Evolutionary conservation across 352 stramenopile species (phyloP), one percentile per base, ranked within the genome.

Genomic region (Globisporangium ultimum): DNA sequence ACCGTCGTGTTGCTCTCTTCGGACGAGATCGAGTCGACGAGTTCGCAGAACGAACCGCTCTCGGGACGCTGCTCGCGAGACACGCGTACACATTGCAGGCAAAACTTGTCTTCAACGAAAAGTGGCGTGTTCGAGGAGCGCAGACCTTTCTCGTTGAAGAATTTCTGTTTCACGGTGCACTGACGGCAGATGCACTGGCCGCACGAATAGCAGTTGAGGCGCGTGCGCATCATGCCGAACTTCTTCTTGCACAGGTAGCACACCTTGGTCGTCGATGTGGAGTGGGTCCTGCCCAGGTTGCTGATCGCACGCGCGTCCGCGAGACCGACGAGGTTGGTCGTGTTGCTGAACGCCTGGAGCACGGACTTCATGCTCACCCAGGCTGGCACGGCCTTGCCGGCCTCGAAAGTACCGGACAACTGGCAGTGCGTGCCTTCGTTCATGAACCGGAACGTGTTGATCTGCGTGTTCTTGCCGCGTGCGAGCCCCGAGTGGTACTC

Each of bases 401-500:
- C 36, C 3, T 54, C 47, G 18, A 62, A 43, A 5, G 56, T 55
- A 0, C 56, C 56, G 7, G 56, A 47, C 5, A 47, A 55, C 13
- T 62, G 56, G 56, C 34, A 55, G 34, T 42, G 40, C 38, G 48
- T 54, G 32, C 47, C 28, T 10, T 47, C 55, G 17, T 55, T 48
- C 9, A 41, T 36, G 1, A 18, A 6, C 15, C 56, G 56, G n/a
- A 62, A 62, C 18, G 56, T 62, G 36, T 55, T 55, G 56, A 62
- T 62, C 48, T 34, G 21, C 17, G 43, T 22, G 47, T 48, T 55
- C 47, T n/a, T 32, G 13, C 46, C 56, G 45, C 49, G 55, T 51
- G 45, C 48, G 64, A 61, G 45, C 24, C 32, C 64, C 53, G 72
- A 53, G 51, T 68, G 61, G 21, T 81, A 55, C 66, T 70, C 69